A percentile compares a stretch with the other conserved stretches of the same genome.
Conservation (phyloP, 768 basidiomycete genomes). For the Harrya chromipes region DNA sequence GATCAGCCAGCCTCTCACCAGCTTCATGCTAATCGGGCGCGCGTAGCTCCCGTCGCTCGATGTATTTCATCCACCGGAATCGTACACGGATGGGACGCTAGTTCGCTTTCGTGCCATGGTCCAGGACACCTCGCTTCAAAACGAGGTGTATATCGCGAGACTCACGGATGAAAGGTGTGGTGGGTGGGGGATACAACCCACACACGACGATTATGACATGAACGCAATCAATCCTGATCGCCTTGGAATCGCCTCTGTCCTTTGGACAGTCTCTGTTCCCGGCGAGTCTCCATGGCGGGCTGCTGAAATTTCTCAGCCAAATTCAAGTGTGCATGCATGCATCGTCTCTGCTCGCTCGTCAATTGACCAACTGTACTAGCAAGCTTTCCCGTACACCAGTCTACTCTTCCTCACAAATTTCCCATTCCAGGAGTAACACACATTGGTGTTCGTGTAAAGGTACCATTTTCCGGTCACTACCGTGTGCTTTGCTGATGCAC, state of each 20-base stretch:
- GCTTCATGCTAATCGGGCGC: conserved; percentile 1
- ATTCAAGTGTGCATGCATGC: conserved; percentile 22
- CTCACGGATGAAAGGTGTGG: conserved; percentile 45
- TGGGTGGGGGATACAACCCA: conserved; percentile 68
- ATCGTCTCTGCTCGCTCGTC: background rate
- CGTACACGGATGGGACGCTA: conserved; percentile 50
- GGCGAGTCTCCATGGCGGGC: conserved; percentile 61
- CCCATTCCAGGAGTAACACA: conserved; percentile 53
- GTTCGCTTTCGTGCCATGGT: conserved; percentile 77
- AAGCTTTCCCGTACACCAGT: conserved; percentile 24
- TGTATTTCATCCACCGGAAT: conserved; percentile 45
- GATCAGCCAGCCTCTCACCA: conserved; percentile 4
- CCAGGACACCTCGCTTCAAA: conserved; percentile 74
- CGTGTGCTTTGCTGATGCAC: conserved; percentile 1
- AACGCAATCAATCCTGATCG: conserved; percentile 40
- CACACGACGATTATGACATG: conserved; percentile 15
- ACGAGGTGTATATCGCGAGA: conserved; percentile 67
- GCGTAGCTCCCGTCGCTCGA: conserved; percentile 58
- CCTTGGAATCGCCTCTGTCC: conserved; percentile 57
- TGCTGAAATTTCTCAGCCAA: conserved; percentile 26
- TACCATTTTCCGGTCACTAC: conserved; percentile 18
- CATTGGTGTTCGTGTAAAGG: conserved; percentile 74
- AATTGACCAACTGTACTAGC: conserved; percentile 12
- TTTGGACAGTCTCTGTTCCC: conserved; percentile 78
- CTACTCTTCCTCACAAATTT: conserved; percentile 55